Conservation (phyloP, 139 green algal genomes). For the Gonium pectorale region DNA sequence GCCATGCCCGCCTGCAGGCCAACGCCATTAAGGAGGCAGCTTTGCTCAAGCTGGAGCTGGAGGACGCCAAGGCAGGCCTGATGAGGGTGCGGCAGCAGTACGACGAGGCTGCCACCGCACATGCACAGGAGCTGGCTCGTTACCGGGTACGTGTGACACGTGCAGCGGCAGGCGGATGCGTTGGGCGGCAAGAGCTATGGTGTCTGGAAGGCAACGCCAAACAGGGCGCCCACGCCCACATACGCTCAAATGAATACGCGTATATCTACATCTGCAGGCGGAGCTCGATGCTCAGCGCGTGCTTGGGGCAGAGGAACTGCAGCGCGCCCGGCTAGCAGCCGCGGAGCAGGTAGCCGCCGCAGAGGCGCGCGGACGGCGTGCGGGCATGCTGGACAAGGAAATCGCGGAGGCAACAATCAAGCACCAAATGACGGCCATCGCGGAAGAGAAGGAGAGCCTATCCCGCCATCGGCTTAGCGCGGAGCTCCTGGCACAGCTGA, state of each 20-base stretch:
- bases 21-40: constrained; percentile 51
- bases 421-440: constrained; percentile 48
- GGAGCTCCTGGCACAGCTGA: constrained; percentile 54
- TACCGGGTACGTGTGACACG: constrained; percentile 30
- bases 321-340: constrained; percentile 12
- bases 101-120: constrained; percentile 36
- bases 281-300: constrained; percentile 27
- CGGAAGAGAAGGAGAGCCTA: constrained; percentile 59
- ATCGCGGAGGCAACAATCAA: constrained; percentile 59
- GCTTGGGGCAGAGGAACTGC: constrained; percentile 15
- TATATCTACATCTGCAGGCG: too few species aligned
- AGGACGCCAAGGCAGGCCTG: constrained; percentile 42
- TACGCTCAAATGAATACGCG: too few species aligned
- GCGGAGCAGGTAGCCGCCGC: constrained; percentile 33
- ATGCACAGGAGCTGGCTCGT: constrained; percentile 32
- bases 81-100: constrained; percentile 42
- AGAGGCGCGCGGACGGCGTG: constrained; percentile 46
- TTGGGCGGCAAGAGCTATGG: too few species aligned
- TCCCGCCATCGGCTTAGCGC: constrained; percentile 46
- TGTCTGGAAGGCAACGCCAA: too few species aligned
- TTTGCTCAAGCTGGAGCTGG: constrained; percentile 46
- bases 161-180: too few species aligned
- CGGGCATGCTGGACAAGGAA: constrained; percentile 60
- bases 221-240: too few species aligned
- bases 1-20: constrained; percentile 32